Evolutionary conservation across 257 asterid species (phyloP), one percentile per base, ranked within the genome.

Genomic region (Orobanche coerulescens): DNA sequence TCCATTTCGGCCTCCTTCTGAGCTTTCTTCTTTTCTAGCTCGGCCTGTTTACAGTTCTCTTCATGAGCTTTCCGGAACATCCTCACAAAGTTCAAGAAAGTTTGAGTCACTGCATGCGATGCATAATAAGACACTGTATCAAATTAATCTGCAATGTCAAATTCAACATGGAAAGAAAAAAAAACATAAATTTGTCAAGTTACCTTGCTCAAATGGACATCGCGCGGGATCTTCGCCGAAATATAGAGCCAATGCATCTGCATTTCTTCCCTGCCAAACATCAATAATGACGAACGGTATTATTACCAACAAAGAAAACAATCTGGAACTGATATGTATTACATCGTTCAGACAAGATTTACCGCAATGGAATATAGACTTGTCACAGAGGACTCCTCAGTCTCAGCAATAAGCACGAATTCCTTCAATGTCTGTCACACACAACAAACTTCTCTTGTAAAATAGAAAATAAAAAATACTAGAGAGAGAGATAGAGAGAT

Each of bases 151-250:
- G 58, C 55, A 67, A 54, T 43, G 34, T 28, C 16, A 34, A 25
- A 50, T 28, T 20, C 39, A 36, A 40, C 42, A 7, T 13, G 13
- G 5, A 59, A 15, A 31, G 4, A 23, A 34, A 49, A 50, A 57
- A 47, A 15, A 58, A 39, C 12, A 49, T 12, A 63, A n/a, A 44
- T 16, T 47, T 51, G 10, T 46, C 20, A 18, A 13, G 55, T 64
- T 68, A 93, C 99, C 99, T 87, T 94, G 99, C 79, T 94, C 99
- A 61, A 90, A 90, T 42, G 99, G 99, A 78, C 85, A 90, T 48
- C 83, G 81, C 22, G 87, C 95, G 61, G 97, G 97, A 69, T 94
- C 99, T 82, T 94, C 99, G 18, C 96, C 96, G 43, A 94, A 94
- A 82, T 94, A 94, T 46, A 89, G 78, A 61, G 92, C 92, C 72